Percentiles rank a stretch among this genome's conserved stretches.
Conservation (phyloP, 768 basidiomycete genomes). For the Xerocomellus intermedius region DNA sequence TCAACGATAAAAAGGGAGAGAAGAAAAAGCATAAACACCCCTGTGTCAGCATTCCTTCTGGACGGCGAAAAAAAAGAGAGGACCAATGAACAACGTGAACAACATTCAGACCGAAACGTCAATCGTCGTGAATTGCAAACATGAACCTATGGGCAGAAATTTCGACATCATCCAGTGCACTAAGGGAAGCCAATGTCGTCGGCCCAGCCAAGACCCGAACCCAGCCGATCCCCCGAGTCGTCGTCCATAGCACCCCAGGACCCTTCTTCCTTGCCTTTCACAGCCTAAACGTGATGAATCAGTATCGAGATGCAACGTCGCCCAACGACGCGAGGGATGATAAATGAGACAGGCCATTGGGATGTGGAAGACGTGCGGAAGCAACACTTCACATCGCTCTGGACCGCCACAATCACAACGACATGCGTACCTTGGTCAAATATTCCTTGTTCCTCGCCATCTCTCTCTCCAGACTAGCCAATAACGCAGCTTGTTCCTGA, state of each 20-base stretch:
- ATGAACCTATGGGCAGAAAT: neutral
- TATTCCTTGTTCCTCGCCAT: constrained; percentile 69
- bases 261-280: constrained; percentile 30
- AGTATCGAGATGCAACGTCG: neutral
- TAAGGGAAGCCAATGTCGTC: constrained; percentile 28
- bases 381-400: neutral
- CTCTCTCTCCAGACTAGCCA: constrained; percentile 26
- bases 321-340: neutral
- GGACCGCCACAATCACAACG: neutral
- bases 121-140: neutral
- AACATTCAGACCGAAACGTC: neutral
- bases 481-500: constrained; percentile 43
- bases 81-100: neutral
- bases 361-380: neutral
- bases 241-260: constrained; percentile 30
- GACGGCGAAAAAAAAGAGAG: no score
- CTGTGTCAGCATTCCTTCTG: neutral
- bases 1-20: neutral
- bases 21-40: neutral
- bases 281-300: constrained; percentile 18
- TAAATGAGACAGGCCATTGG: neutral
- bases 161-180: neutral
- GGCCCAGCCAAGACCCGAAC: constrained; percentile 22
- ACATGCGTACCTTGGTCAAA: constrained; percentile 56
- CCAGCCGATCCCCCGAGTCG: constrained; percentile 24